Evolutionary conservation across 495 filamentous ascomycete genomes (phyloP).

Genomic region (Beverwykella pulmonaria): DNA sequence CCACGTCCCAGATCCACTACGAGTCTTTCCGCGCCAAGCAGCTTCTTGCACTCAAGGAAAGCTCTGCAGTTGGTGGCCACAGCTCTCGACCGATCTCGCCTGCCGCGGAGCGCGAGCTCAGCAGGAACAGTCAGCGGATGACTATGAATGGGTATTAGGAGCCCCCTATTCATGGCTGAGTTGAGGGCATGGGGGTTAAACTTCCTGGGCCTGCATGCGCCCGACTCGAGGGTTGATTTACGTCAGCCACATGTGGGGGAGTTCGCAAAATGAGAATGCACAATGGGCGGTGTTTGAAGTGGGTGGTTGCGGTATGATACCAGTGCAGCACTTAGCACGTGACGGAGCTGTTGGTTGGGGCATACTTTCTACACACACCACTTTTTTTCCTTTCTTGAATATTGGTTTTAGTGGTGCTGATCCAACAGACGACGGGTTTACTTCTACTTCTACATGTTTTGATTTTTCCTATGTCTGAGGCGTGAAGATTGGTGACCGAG

Average conservation of each 20-base stretch:
- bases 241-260: neutral
- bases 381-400: constrained; percentile 22
- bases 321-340: constrained; percentile 31
- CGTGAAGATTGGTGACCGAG: neutral
- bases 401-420: constrained; percentile 17
- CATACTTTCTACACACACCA: constrained; percentile 15
- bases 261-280: neutral
- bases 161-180: neutral
- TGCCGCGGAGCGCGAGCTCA: constrained; percentile 89
- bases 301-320: constrained; percentile 32
- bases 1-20: constrained; percentile 99
- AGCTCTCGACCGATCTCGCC: constrained; percentile 93
- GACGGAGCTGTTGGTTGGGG: constrained; percentile 4
- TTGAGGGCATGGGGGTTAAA: constrained; percentile 1
- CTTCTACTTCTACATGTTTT: constrained; percentile 2
- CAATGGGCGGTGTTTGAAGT: neutral
- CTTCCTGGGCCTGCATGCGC: neutral
- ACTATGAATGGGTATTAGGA: constrained; percentile 95
- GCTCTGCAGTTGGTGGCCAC: constrained; percentile 79
- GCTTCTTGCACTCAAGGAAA: constrained; percentile 95
- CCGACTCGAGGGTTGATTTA: neutral
- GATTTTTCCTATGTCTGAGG: constrained; percentile 15
- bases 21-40: constrained; percentile 99
- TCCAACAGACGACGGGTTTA: constrained; percentile 1
- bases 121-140: constrained; percentile 92